Conservation (phyloP, 306 rosid species). For the Trifolium pratense region DNA sequence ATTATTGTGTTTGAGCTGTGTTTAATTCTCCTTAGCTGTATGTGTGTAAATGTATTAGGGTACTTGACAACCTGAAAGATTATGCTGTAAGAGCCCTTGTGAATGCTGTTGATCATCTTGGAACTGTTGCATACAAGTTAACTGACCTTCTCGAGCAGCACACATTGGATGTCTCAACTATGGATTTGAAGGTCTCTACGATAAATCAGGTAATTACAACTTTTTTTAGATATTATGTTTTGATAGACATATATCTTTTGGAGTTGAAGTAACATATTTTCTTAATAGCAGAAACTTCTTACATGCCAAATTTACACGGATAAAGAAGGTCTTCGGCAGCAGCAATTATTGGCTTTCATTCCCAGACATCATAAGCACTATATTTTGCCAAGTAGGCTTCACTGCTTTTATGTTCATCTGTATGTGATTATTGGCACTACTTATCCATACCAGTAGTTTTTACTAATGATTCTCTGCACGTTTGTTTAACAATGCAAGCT, state of each 20-base stretch:
- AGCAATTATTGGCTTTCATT: constrained; percentile 82
- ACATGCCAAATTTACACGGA: constrained; percentile 78
- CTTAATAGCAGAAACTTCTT: constrained; percentile 69
- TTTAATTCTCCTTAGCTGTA: constrained; percentile 5
- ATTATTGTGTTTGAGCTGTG: constrained; percentile 32
- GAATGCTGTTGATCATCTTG: constrained; percentile 98
- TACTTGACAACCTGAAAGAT: constrained; percentile 91
- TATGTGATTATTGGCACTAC: constrained; percentile 34
- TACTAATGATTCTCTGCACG: constrained; percentile 31
- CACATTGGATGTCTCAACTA: constrained; percentile 74
- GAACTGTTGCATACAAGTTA: constrained; percentile 96
- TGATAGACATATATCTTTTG: constrained; percentile 31
- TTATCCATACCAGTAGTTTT: constrained; percentile 30
- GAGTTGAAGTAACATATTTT: constrained; percentile 41
- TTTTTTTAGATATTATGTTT: constrained; percentile 8
- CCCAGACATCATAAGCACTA: constrained; percentile 99
- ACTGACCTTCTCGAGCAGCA: constrained; percentile 93
- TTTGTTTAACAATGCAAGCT: constrained; percentile 47
- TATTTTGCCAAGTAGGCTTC: constrained; percentile 83
- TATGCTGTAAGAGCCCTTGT: constrained; percentile 93
- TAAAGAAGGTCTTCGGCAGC: constrained; percentile 93
- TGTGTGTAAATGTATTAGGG: constrained; percentile 57
- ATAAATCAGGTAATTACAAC: constrained; percentile 71
- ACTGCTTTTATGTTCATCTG: constrained; percentile 38
- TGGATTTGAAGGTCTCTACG: constrained; percentile 75